Conservation (phyloP, 1,139 yeast species). For the Eremothecium sinecaudum region DNA sequence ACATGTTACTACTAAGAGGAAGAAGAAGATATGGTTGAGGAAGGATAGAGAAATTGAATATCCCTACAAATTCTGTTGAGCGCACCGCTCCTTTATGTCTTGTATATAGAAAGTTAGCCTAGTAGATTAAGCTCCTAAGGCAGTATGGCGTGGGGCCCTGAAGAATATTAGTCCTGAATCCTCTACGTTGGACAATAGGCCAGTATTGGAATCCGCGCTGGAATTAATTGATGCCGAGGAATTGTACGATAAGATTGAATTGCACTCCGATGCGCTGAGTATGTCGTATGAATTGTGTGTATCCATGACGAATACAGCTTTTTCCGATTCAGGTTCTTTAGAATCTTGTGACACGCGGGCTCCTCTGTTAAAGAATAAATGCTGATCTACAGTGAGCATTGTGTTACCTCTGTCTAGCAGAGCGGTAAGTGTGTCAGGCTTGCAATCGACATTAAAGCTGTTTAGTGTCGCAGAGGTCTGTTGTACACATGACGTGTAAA, state of each 20-base stretch:
- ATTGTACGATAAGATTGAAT: conserved; percentile 1
- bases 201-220: neutral
- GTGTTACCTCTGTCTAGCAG: conserved; percentile 1
- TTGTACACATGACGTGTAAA: neutral
- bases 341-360: neutral
- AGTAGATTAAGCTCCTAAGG: no score
- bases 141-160: no score
- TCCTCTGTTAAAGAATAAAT: conserved; percentile 1
- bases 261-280: conserved; percentile 3
- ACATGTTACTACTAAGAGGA: conserved; percentile 69
- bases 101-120: no score
- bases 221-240: conserved; percentile 3
- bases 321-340: neutral
- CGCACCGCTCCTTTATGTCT: no score
- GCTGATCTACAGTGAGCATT: neutral
- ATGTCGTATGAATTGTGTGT: conserved; percentile 2
- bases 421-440: neutral
- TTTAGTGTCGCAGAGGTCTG: neutral
- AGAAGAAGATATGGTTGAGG: conserved; percentile 87
- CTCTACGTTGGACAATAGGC: neutral
- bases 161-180: no score
- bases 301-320: conserved; percentile 1
- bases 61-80: conserved; percentile 69
- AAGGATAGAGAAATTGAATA: conserved; percentile 70
- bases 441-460: neutral